Percentiles rank a stretch among this genome's conserved stretches.
Conservation (phyloP, 768 basidiomycete genomes). For the Rhizopogon rudus region DNA sequence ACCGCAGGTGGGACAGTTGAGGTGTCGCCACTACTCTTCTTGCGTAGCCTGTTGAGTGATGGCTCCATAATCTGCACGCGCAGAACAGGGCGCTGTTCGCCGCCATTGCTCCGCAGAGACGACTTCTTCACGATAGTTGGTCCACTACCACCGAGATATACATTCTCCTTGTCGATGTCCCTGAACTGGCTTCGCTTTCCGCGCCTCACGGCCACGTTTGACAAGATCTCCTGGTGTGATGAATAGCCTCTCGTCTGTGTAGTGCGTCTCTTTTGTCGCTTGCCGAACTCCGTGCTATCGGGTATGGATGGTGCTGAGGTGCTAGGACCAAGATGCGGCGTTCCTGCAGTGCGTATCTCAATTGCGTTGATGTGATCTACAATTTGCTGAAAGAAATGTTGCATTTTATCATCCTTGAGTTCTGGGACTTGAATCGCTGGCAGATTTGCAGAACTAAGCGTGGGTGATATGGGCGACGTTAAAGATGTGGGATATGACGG, state of each 20-base stretch:
- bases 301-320: conserved; percentile 10
- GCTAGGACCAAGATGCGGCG: conserved; percentile 10
- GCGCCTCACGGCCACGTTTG: conserved; percentile 3
- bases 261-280: conserved; percentile 9
- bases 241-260: conserved; percentile 34
- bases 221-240: conserved; percentile 8
- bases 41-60: conserved; percentile 31
- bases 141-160: not conserved
- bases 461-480: conserved; percentile 29
- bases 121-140: conserved; percentile 34
- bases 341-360: conserved; percentile 43
- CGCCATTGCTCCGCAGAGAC: conserved; percentile 34
- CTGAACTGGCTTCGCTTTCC: conserved; percentile 10
- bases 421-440: conserved; percentile 59
- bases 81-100: conserved; percentile 16
- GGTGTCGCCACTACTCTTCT: conserved; percentile 15
- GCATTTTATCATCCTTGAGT: conserved; percentile 69
- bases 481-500: conserved; percentile 21
- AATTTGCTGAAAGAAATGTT: conserved; percentile 82
- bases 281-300: conserved; percentile 15
- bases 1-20: conserved; percentile 33
- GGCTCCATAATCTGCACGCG: conserved; percentile 56
- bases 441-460: conserved; percentile 24
- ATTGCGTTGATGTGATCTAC: conserved; percentile 75
- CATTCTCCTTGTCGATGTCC: conserved; percentile 60